These are phyloP conservation scores for Ganoderma lucidum DNA, from an alignment of 1,284 basidiomycete species.

Conservation along the genomic window DNA sequence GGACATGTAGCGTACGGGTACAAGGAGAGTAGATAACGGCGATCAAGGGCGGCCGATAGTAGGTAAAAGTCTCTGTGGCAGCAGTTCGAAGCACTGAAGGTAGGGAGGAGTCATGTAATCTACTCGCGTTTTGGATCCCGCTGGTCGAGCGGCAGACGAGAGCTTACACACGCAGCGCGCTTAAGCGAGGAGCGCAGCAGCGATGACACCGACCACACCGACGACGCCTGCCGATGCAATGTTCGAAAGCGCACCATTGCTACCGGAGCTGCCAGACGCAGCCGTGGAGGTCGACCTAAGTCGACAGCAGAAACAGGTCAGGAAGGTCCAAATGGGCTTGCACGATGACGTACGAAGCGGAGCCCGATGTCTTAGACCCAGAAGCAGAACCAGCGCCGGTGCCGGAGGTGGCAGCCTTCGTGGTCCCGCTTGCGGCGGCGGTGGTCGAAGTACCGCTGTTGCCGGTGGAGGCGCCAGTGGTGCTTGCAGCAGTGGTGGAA, in stretches of 20 bases:
- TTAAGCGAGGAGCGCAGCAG: conserved; percentile 41
- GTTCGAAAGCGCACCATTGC: conserved; percentile 34
- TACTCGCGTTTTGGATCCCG: conserved; percentile 26
- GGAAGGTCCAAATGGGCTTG: not conserved
- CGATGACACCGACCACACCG: conserved; percentile 37
- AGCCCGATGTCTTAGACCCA: not conserved
- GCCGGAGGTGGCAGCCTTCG: conserved; percentile 6
- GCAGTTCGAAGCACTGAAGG: conserved; percentile 26
- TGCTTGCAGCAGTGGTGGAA: conserved; percentile 11
- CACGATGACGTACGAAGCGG: not conserved
- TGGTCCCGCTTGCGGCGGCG: conserved; percentile 28
- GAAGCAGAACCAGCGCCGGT: conserved; percentile 5
- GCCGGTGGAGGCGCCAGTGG: conserved; percentile 18
- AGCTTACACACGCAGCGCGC: not conserved
- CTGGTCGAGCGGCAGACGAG: conserved; percentile 1
- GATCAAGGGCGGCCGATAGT: conserved; percentile 26
- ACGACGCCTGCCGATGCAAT: conserved; percentile 34
- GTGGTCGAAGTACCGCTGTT: conserved; percentile 37
- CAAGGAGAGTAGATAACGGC: conserved; percentile 27
- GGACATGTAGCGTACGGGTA: conserved; percentile 22
- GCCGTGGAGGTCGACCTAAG: conserved; percentile 19
- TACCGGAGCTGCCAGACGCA: conserved; percentile 18
- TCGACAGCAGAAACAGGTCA: not conserved
- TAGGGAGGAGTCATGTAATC: conserved; percentile 6
- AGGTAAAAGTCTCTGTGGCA: conserved; percentile 27